A percentile compares a stretch with the other conserved stretches of the same genome.
These are phyloP conservation scores for Phytophthora pinifolia DNA, from an alignment of 352 stramenopile genomes.

Conservation along the genomic window DNA sequence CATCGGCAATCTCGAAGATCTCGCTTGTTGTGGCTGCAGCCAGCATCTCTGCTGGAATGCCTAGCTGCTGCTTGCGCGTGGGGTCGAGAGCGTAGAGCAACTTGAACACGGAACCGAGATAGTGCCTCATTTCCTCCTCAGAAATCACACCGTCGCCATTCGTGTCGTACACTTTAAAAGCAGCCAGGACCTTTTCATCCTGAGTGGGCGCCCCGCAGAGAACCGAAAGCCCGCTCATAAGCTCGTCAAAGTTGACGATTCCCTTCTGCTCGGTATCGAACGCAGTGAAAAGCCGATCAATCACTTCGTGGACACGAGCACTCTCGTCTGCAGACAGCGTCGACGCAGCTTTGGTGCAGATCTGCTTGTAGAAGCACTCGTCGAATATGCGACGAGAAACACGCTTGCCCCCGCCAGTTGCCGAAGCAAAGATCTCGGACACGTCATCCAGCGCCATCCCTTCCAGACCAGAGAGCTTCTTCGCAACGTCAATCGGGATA, in stretches of 20 bases:
- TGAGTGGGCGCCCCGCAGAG: constrained; percentile 54
- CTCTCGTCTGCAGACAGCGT: constrained; percentile 47
- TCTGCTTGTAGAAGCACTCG: constrained; percentile 72
- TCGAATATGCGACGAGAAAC: constrained; percentile 73
- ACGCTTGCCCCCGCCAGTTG: constrained; percentile 46
- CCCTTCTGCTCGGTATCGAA: constrained; percentile 81
- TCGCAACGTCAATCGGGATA: constrained; percentile 70
- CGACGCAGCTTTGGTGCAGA: constrained; percentile 36
- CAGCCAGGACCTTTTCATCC: constrained; percentile 69
- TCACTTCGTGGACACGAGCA: constrained; percentile 65
- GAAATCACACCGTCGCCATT: constrained; percentile 85
- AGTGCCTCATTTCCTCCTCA: constrained; percentile 84
- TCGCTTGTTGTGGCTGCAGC: constrained; percentile 65
- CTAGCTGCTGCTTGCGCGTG: constrained; percentile 54
- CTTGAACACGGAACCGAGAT: constrained; percentile 85
- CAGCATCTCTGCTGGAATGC: constrained; percentile 60
- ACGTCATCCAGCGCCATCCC: constrained; percentile 63
- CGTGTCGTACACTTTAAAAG: constrained; percentile 85
- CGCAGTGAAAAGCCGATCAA: constrained; percentile 71
- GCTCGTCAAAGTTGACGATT: constrained; percentile 72
- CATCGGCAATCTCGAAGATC: constrained; percentile 88
- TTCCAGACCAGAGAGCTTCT: constrained; percentile 71
- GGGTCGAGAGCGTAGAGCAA: constrained; percentile 76
- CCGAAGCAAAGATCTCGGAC: constrained; percentile 52
- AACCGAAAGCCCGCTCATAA: constrained; percentile 74